Conservation (phyloP, 305 asterid genomes). For the Fraxinus angustifolia region DNA sequence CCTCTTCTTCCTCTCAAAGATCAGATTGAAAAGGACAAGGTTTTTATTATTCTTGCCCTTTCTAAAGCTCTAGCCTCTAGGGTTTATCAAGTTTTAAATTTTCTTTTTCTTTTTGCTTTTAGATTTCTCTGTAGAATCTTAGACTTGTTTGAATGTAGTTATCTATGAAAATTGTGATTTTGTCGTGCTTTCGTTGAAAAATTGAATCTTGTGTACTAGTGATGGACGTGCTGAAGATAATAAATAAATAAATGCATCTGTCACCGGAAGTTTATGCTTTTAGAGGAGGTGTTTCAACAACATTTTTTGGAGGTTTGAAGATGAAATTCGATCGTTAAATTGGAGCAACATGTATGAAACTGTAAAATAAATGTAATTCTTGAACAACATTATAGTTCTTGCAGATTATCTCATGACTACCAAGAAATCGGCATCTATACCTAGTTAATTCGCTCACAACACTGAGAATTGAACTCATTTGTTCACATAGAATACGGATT, state of each 20-base stretch:
- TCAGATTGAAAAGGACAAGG: constrained; percentile 81
- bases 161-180: neutral
- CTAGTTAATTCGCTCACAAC: neutral
- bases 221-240: neutral
- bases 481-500: neutral
- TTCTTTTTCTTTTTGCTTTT: neutral
- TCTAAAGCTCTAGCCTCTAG: neutral
- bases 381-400: neutral
- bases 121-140: neutral
- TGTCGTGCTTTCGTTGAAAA: neutral
- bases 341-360: neutral
- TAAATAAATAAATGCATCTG: neutral
- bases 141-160: neutral
- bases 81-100: neutral
- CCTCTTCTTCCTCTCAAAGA: constrained; percentile 80
- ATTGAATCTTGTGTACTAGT: neutral
- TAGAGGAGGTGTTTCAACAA: neutral
- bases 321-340: neutral
- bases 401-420: neutral
- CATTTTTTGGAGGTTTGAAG: neutral
- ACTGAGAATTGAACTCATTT: neutral
- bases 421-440: neutral
- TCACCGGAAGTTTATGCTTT: neutral
- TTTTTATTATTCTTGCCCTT: constrained; percentile 8
- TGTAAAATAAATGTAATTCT: neutral